Conservation (phyloP, 371 early-diverging fungal genomes). For the Zopfochytrium polystomum region DNA sequence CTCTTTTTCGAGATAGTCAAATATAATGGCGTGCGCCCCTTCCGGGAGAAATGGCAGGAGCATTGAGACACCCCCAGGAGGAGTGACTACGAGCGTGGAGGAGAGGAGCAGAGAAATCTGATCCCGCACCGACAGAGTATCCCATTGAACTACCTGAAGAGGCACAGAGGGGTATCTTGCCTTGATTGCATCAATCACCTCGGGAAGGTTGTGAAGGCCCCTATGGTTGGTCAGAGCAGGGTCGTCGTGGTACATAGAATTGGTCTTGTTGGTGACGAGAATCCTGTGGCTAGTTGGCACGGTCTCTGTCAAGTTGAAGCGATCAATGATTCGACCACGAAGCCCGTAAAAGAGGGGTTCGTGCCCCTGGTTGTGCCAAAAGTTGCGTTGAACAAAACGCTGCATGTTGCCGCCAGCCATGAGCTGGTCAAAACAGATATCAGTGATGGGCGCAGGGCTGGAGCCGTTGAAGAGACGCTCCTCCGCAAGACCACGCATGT, state of each 20-base stretch:
- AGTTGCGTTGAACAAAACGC: conserved; percentile 20
- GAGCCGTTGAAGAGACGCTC: too few relatives aligned
- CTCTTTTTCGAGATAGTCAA: conserved; percentile 32
- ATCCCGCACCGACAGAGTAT: conserved; percentile 18
- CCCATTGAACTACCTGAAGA: conserved; percentile 24
- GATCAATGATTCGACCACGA: conserved; percentile 17
- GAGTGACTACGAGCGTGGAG: conserved; percentile 30
- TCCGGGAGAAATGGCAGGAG: conserved; percentile 36
- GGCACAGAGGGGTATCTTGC: conserved; percentile 9
- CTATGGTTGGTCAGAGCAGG: conserved; percentile 14
- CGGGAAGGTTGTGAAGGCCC: conserved; percentile 28
- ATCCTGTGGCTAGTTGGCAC: conserved; percentile 27
- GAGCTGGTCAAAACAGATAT: conserved; percentile 35
- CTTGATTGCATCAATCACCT: conserved; percentile 11
- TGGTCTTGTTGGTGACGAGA: conserved; percentile 31
- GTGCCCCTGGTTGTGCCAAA: conserved; percentile 24
- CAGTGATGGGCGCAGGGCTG: background rate
- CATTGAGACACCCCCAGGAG: conserved; percentile 35
- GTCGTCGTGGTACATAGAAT: conserved; percentile 19
- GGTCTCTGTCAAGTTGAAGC: conserved; percentile 16
- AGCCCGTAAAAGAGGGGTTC: conserved; percentile 31
- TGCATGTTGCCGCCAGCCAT: conserved; percentile 29
- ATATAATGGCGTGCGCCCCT: conserved; percentile 34
- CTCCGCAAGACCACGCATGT: conserved; percentile 5
- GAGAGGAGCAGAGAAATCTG: conserved; percentile 24